Conservation (phyloP, 2,329 filamentous ascomycete species). For the Neopestalotiopsis clavispora region DNA sequence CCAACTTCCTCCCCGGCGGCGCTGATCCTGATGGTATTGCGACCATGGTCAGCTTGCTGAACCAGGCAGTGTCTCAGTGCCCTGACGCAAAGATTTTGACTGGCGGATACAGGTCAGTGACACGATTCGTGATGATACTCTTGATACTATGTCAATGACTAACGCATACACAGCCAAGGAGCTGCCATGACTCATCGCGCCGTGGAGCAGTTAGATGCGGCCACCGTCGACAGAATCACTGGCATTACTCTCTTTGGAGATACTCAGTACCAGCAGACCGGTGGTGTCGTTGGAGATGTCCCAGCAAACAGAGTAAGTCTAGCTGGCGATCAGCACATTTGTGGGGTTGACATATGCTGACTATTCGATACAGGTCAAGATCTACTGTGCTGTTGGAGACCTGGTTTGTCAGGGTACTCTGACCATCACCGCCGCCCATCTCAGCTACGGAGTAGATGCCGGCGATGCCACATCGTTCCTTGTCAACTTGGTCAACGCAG, state of each 20-base stretch:
- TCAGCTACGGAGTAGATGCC: constrained; percentile 36
- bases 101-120: constrained; percentile 15
- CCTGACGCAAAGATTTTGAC: constrained; percentile 12
- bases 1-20: constrained; percentile 35
- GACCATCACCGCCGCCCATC: constrained; percentile 42
- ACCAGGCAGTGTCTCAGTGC: neutral
- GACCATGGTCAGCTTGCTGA: constrained; percentile 20
- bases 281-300: constrained; percentile 18
- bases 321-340: neutral
- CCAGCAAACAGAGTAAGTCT: neutral
- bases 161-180: constrained; percentile 29
- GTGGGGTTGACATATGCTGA: neutral
- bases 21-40: constrained; percentile 32
- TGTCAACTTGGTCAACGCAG: neutral
- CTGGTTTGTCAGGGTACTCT: constrained; percentile 51
- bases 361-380: constrained; percentile 6
- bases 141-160: neutral
- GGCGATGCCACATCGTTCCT: constrained; percentile 12
- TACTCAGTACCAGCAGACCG: constrained; percentile 34
- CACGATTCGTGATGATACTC: neutral
- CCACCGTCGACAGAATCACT: constrained; percentile 33
- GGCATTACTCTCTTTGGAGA: constrained; percentile 35
- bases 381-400: constrained; percentile 41
- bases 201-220: constrained; percentile 38
- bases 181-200: constrained; percentile 38